Evolutionary conservation across 768 basidiomycete genomes (phyloP), one percentile per base, ranked within the genome.

Genomic region (Tulasnella sp.): DNA sequence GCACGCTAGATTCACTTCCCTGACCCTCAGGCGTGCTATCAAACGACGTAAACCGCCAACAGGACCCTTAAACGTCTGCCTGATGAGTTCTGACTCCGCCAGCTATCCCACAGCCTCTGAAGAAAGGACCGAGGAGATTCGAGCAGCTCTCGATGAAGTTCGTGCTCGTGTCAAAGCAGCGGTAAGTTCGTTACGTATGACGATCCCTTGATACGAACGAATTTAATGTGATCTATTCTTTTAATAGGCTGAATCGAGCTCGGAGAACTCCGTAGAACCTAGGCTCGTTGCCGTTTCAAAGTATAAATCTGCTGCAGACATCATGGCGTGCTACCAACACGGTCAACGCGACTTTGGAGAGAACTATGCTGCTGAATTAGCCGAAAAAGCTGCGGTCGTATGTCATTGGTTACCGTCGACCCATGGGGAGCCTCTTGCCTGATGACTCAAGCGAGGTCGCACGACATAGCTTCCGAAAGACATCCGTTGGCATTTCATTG

Each of bases 401-500:
- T 74, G 86, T 80, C 62, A 37, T 44, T 72, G 74, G 16, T 36
- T 32, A 64, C 22, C 47, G 66, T 41, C 26, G 32, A 42, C 47
- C 17, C 47, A 70, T 29, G 44, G 8, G 11, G 37, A 52, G 26
- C 26, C n/a, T 16, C n/a, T 19, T 34, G 32, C 62, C 47, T 36
- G 67, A 44, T 66, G 19, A 47, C 34, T 36, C 16, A 35, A 73
- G 26, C 22, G 32, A 44, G 39, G 29, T 29, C 34, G 39, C 41
- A 36, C 16, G 52, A 26, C 34, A 40, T 78, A 96, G 94, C 86
- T 98, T n/a, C 93, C 96, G 0, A 74, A 76, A 29, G 90, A 92
- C 75, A 94, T 98, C 76, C 85, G 89, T 74, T 98, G 96, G 96
- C 96, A 98, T 81, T 98, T 96, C 79, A 96, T 98, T 75, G 96